Base-by-base conservation (phyloP, 352 stramenopile species). In the Phytopythium montanum region DNA sequence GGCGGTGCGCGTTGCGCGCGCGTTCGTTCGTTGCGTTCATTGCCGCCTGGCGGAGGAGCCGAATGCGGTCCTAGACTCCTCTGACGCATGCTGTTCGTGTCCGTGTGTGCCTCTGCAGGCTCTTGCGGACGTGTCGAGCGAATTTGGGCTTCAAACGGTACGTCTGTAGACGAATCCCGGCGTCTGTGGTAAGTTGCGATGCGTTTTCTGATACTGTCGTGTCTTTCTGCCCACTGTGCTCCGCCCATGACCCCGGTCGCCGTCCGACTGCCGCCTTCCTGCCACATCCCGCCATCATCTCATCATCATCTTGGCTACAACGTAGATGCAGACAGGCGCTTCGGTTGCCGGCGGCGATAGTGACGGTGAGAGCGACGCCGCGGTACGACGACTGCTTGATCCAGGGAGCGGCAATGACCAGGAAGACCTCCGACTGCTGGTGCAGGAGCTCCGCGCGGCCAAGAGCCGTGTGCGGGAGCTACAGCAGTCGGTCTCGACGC, bases 401-500 rank as follows among this genome's bases (percentile, higher is more conserved):
- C 21, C 49, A 26, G 13, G 14, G 41, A 29, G 25, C 21, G 18
- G 39, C 9, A 31, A 46, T 19, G 45, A 54, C 14, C 41, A 49
- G 18, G 44, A 46, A 13, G 64, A 68, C 33, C 53, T 68, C 23
- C 60, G 56, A 5, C 60, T 65, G n/a, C 52, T 71, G 13, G 58
- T 71, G 28, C 60, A 68, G 19, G 60, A 71, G 36, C 52, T 46
- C 12, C 52, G 52, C 7, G 23, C 52, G 52, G 19, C 52, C 18
- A 34, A 13, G 19, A 39, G 26, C 8, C 52, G 55, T 44, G 63
- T 76, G 52, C 72, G 48, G 29, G 72, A 79, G 51, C 55, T 84
- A 41, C 61, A 72, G 42, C 70, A 69, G 48, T 63, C 76, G 19
- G 75, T 92, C 54, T 66, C 78, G 21, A 73, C 80, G 31, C 59